Conservation (phyloP, 1,284 basidiomycete genomes). For the Microbotryum saponariae region DNA sequence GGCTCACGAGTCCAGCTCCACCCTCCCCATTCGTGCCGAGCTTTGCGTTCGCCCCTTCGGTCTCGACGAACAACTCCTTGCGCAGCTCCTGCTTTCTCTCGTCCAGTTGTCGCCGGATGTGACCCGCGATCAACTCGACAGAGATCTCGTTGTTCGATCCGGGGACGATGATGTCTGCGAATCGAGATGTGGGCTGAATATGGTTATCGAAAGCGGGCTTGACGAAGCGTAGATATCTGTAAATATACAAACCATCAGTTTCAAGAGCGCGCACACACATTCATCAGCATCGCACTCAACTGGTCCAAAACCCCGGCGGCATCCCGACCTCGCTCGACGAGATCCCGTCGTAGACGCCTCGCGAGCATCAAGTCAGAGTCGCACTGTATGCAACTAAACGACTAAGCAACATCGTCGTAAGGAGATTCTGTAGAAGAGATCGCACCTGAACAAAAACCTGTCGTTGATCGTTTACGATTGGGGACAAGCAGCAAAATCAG, state of each 20-base stretch:
- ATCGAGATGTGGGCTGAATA: constrained; percentile 75
- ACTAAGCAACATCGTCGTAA: neutral
- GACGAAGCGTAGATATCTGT: constrained; percentile 74
- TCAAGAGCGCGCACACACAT: neutral
- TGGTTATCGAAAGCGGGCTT: constrained; percentile 92
- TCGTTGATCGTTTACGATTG: constrained; percentile 8
- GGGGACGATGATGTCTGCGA: constrained; percentile 89
- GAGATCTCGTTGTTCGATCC: constrained; percentile 75
- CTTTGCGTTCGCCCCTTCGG: constrained; percentile 7
- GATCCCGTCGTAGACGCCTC: constrained; percentile 77
- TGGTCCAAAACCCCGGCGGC: constrained; percentile 85
- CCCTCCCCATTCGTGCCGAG: neutral
- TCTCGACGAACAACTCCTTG: constrained; percentile 53
- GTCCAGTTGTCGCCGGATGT: constrained; percentile 74
- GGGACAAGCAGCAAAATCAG: neutral
- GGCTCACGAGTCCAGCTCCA: neutral
- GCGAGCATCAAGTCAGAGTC: constrained; percentile 97
- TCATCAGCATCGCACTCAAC: constrained; percentile 44
- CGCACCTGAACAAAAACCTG: constrained; percentile 35
- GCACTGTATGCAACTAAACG: constrained; percentile 47
- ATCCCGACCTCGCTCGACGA: constrained; percentile 74
- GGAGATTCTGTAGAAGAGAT: constrained; percentile 1
- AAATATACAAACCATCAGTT: neutral
- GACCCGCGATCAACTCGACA: constrained; percentile 86
- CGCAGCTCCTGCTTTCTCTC: constrained; percentile 67